Conservation (phyloP, 2,329 filamentous ascomycete species). For the Trichoderma sp. region DNA sequence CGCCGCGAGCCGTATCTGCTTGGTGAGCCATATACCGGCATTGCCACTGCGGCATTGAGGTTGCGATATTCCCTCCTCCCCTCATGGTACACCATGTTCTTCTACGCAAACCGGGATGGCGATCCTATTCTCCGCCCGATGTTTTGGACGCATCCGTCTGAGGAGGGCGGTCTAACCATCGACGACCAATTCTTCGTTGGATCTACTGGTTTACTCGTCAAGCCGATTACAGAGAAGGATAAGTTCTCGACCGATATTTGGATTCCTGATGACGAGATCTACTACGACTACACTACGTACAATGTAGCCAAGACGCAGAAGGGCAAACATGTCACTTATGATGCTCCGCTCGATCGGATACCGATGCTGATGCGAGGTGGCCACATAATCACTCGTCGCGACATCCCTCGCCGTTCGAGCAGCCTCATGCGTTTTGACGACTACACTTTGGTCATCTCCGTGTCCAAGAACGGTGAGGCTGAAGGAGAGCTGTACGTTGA, state of each 20-base stretch:
- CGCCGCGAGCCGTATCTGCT: constrained; percentile 90
- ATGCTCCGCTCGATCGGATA: constrained; percentile 81
- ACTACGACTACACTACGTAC: constrained; percentile 96
- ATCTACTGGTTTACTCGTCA: constrained; percentile 84
- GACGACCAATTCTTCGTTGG: constrained; percentile 95
- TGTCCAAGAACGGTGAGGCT: constrained; percentile 65
- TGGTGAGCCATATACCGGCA: constrained; percentile 80
- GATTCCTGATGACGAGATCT: constrained; percentile 84
- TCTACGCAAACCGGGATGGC: constrained; percentile 79
- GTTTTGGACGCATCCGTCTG: constrained; percentile 86
- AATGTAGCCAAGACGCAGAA: constrained; percentile 69
- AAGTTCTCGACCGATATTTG: constrained; percentile 77
- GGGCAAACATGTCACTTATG: constrained; percentile 70
- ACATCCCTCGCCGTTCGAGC: constrained; percentile 81
- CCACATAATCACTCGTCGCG: constrained; percentile 87
- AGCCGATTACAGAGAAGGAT: constrained; percentile 82
- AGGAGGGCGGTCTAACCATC: constrained; percentile 83
- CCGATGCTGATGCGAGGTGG: constrained; percentile 92
- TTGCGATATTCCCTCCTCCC: constrained; percentile 89
- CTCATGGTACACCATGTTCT: constrained; percentile 96
- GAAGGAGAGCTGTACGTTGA: constrained; percentile 87
- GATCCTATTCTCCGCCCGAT: constrained; percentile 89
- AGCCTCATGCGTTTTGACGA: constrained; percentile 93
- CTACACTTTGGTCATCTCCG: constrained; percentile 80
- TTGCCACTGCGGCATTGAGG: constrained; percentile 85